Evolutionary conservation across 1,284 basidiomycete genomes (phyloP).

Genomic region (Ganoderma sinense): DNA sequence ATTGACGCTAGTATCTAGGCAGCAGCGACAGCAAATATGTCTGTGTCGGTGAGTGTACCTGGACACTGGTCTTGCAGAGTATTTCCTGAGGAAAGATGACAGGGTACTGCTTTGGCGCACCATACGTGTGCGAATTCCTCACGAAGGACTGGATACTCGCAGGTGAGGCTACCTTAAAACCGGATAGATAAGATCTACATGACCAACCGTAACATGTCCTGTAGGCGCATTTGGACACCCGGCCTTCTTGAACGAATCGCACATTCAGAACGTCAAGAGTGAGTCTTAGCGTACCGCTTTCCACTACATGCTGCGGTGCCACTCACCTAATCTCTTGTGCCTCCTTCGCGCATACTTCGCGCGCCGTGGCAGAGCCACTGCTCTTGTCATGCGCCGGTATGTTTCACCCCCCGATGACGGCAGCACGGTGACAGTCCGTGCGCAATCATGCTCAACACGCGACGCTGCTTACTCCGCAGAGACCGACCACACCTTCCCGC

Average conservation of each 20-base stretch:
- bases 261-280: slow-evolving; percentile 59
- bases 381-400: slow-evolving; percentile 26
- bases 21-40: slow-evolving; percentile 36
- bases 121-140: slow-evolving; percentile 54
- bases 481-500: slow-evolving; percentile 51
- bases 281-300: slow-evolving; percentile 26
- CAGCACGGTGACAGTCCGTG: neutral
- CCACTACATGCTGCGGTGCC: neutral
- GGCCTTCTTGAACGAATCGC: slow-evolving; percentile 54
- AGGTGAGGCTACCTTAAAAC: slow-evolving; percentile 39
- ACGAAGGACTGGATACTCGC: slow-evolving; percentile 53
- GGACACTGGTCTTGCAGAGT: neutral
- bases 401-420: neutral
- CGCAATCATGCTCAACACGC: neutral
- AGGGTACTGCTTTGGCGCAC: slow-evolving; percentile 71
- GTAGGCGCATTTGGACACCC: slow-evolving; percentile 66
- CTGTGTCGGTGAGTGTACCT: slow-evolving; percentile 17
- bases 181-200: too few species aligned
- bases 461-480: slow-evolving; percentile 40
- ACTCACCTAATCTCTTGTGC: neutral
- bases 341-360: neutral
- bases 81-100: neutral
- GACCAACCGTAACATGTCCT: neutral
- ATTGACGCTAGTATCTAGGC: slow-evolving; percentile 16
- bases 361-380: slow-evolving; percentile 19